These are phyloP conservation scores for Colletotrichum horii DNA, from an alignment of 2,329 filamentous ascomycete genomes.

Conservation along the genomic window DNA sequence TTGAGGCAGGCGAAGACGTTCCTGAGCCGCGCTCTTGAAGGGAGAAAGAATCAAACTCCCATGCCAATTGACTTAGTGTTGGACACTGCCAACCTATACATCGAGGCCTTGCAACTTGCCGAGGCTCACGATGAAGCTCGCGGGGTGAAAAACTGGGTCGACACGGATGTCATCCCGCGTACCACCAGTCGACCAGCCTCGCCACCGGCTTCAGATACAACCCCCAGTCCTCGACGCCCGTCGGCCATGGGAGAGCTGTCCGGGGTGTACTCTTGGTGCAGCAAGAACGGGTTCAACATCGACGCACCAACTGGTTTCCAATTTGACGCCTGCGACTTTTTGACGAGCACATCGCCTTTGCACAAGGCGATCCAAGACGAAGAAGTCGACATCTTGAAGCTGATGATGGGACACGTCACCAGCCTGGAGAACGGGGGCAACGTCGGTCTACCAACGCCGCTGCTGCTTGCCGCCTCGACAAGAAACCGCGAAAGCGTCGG, in stretches of 20 bases:
- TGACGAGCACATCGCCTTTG: conserved; percentile 27
- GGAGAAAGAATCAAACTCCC: conserved; percentile 22
- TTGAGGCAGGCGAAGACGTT: conserved; percentile 23
- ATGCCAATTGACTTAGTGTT: conserved; percentile 20
- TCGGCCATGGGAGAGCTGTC: conserved; percentile 17
- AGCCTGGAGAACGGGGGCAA: conserved; percentile 27
- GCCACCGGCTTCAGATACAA: not conserved
- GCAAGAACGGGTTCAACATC: conserved; percentile 30
- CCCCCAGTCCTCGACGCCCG: not conserved
- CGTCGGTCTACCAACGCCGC: conserved; percentile 26
- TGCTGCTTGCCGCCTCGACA: conserved; percentile 35
- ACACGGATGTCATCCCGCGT: not conserved
- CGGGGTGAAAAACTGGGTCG: conserved; percentile 29
- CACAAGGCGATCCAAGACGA: conserved; percentile 28
- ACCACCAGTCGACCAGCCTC: not conserved
- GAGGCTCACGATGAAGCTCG: conserved; percentile 30
- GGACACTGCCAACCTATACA: conserved; percentile 29
- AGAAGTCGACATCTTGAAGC: conserved; percentile 27
- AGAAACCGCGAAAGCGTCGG: conserved; percentile 29
- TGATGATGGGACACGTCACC: conserved; percentile 28
- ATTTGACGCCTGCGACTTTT: conserved; percentile 27
- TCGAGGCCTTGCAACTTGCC: conserved; percentile 25
- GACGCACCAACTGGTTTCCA: conserved; percentile 24
- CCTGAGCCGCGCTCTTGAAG: conserved; percentile 27
- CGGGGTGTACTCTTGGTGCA: conserved; percentile 30